Evolutionary conservation across 1,284 basidiomycete species (phyloP), one percentile per base, ranked within the genome.

Genomic region (Quambalaria eucalypti): DNA sequence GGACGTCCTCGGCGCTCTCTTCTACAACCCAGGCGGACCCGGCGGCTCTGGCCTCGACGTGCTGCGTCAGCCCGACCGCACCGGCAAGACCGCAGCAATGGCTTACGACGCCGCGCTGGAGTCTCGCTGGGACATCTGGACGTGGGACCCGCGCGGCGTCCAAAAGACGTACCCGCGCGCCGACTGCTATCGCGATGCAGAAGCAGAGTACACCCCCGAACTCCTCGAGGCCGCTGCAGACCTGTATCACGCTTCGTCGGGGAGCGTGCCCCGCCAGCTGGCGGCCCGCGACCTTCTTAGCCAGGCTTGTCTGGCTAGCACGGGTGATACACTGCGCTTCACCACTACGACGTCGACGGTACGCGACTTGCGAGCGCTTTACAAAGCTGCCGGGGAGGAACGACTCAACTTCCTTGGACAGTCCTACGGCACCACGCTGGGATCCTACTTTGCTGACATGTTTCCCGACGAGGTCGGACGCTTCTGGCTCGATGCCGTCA

Each of bases 11-110:
- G 66, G 66, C 16, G 55, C 60, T 19, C 50, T 68, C 16, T 51
- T 66, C 40, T 59, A 55, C 55, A 68, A 68, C 50, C 63, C 61
- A 2, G 66, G 66, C 36, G 66, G 66, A 26, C 66, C 66, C 1
- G 66, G 66, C 47, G 66, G 64, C 12, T 60, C 57, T 6, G 66
- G 64, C 26, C 48, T 64, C 42, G 54, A 58, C 28, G 62, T 65
- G 28, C 50, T 65, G 25, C 54, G 56, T n/a, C 52, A 53, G 38
- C 59, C 62, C 25, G 62, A 66, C 50, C 54, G 53, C 21, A 51
- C 64, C 54, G n/a, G n/a, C n/a, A n/a, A n/a, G n/a, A n/a, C n/a
- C n/a, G n/a, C n/a, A n/a, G n/a, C n/a, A n/a, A n/a, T n/a, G n/a
- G n/a, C n/a, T n/a, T n/a, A n/a, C n/a, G n/a, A n/a, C n/a, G n/a